Evolutionary conservation across 1,284 basidiomycete species (phyloP).

Genomic region (Coniophora puteana): DNA sequence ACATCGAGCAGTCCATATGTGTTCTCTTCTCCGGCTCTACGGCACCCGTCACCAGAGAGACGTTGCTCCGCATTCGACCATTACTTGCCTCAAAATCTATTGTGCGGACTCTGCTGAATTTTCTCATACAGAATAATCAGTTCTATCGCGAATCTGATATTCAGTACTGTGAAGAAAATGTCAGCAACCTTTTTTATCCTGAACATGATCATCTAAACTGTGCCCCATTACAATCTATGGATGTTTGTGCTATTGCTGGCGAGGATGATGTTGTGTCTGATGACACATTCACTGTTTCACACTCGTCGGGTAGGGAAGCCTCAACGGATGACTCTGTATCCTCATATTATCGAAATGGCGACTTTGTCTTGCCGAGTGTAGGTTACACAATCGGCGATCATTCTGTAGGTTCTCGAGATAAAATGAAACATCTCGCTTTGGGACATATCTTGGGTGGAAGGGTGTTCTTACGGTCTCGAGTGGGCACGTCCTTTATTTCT

Average conservation of each 20-base stretch:
- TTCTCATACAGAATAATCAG: not conserved
- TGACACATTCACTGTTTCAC: too few relatives aligned
- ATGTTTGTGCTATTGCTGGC: not conserved
- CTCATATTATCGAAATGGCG: too few relatives aligned
- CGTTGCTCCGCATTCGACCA: not conserved
- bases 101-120: slow-evolving; percentile 5
- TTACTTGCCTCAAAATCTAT: slow-evolving; percentile 2
- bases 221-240: not conserved
- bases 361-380: slow-evolving; percentile 4
- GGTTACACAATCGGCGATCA: slow-evolving; percentile 6
- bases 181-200: not conserved
- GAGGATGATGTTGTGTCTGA: not conserved
- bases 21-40: not conserved
- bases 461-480: slow-evolving; percentile 4
- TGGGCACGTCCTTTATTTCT: slow-evolving; percentile 5
- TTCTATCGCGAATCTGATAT: slow-evolving; percentile 1
- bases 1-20: not conserved
- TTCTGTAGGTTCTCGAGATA: not conserved
- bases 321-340: too few relatives aligned
- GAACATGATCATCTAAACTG: not conserved
- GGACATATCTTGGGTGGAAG: slow-evolving; percentile 3
- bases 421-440: slow-evolving; percentile 9
- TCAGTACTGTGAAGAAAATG: not conserved
- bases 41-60: not conserved
- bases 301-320: too few relatives aligned